Evolutionary conservation across 2,329 filamentous ascomycete genomes (phyloP), one percentile per base, ranked within the genome.

Genomic region (Scedosporium boydii): DNA sequence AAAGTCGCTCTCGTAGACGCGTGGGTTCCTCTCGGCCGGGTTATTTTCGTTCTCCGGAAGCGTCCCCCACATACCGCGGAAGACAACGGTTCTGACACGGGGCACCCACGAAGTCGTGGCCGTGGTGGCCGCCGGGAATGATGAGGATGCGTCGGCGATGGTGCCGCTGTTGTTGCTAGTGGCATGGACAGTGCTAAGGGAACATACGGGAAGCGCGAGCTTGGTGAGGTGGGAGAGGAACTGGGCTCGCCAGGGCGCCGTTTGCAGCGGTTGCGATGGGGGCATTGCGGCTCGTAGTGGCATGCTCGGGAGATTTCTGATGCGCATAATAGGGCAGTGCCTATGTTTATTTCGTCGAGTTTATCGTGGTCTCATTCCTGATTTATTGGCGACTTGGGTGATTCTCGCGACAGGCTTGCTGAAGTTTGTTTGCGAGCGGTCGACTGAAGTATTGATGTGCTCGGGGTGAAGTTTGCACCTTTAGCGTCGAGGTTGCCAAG

Each of bases 1-100:
- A 68, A 93, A 77, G 67, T 98, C 92, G 68, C 85, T 91, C 69
- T 89, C 87, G 71, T 84, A 96, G 1, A 74, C 58, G 29, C 76
- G 67, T 4, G 89, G 87, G 73, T 97, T 97, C 65, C 80, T 79
- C 65, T 85, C 80, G 3, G 90, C 88, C 41, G 84, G 77, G 74
- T 95, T 93, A 73, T 87, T 85, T 53, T 85, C 82, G 74, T 93
- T 90, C 60, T 79, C 80, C 3, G 88, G 87, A 1, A 96, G 78
- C 9, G 21, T 12, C 18, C 38, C 51, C 85, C 90, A 96, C 76
- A 96, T 87, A 67, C 92, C 91, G 64, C 93, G 88, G 76, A 86
- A 93, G 69, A 96, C 86, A 75, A 93, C 95, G 69, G 86, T 92
- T 61, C 92, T 85, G 7, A 85, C 88, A 61, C 90, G 83, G 1